A percentile compares a stretch with the other conserved stretches of the same genome.
These are phyloP conservation scores for Saccharomycopsis phalli DNA, from an alignment of 1,139 yeast species.

Conservation along the genomic window DNA sequence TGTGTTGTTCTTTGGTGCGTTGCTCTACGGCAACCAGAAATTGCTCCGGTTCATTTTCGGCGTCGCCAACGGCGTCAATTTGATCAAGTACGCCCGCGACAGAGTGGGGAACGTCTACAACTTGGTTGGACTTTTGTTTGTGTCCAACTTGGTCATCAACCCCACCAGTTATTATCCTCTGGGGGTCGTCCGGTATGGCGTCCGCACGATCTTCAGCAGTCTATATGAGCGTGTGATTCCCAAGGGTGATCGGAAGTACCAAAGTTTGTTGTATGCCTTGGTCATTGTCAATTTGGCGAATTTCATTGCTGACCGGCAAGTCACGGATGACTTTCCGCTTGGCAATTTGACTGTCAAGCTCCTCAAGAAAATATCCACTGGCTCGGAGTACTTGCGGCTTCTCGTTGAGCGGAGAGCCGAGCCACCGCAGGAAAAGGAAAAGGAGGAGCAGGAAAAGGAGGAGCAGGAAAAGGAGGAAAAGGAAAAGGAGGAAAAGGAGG, in stretches of 20 bases:
- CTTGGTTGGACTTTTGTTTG: not conserved
- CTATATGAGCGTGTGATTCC: constrained; percentile 4
- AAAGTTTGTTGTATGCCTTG: constrained; percentile 9
- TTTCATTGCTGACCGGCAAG: constrained; percentile 1
- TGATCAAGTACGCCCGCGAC: not conserved
- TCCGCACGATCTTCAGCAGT: not conserved
- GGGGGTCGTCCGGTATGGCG: not conserved
- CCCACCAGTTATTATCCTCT: constrained; percentile 3
- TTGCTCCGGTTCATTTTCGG: not conserved
- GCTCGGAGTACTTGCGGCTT: constrained; percentile 1
- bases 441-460: not conserved
- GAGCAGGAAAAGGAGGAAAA: not conserved
- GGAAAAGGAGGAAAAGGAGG: constrained; percentile 1
- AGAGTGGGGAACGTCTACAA: not conserved
- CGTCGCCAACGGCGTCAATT: not conserved
- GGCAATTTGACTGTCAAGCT: not conserved
- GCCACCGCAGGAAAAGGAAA: not conserved
- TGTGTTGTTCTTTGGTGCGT: not conserved
- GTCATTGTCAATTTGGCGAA: constrained; percentile 7
- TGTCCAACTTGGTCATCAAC: constrained; percentile 2
- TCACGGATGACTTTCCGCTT: not conserved
- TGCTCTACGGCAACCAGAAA: not conserved
- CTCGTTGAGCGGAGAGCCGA: not conserved
- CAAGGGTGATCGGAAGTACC: constrained; percentile 5
- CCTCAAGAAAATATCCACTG: not conserved